Percentiles rank a stretch among this genome's conserved stretches.
Evolutionary conservation across 148 eudicot species (phyloP).

Genomic region (Spergularia marina): DNA sequence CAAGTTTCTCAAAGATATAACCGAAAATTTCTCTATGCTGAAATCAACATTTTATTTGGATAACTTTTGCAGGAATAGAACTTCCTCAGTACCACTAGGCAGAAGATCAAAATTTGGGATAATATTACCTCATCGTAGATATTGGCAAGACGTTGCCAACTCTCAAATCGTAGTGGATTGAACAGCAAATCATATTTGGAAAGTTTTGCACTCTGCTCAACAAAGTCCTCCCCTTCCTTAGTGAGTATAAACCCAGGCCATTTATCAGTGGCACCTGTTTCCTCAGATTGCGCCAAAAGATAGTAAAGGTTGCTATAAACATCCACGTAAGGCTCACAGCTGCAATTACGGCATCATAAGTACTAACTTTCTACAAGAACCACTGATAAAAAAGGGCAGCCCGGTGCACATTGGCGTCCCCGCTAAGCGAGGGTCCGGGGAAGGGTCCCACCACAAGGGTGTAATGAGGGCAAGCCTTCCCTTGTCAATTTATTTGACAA

Average conservation of each 20-base stretch:
- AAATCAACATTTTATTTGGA: background rate
- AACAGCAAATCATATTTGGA: constrained; percentile 88
- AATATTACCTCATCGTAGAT: constrained; percentile 82
- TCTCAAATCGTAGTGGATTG: constrained; percentile 86
- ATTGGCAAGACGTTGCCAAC: constrained; percentile 96
- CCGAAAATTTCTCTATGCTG: background rate
- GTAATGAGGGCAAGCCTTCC: too few relatives aligned
- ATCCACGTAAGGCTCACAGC: constrained; percentile 86
- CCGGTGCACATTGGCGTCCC: too few relatives aligned
- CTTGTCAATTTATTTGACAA: too few relatives aligned
- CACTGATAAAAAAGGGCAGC: background rate
- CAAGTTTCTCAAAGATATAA: background rate
- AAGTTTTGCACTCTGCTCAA: constrained; percentile 80
- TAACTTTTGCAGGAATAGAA: background rate
- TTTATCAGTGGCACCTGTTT: constrained; percentile 86
- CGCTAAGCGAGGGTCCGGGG: too few relatives aligned
- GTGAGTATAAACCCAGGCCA: constrained; percentile 98
- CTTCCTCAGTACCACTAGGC: background rate
- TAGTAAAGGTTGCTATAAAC: constrained; percentile 88
- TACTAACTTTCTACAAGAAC: constrained; percentile 8
- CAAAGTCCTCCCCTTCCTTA: constrained; percentile 96
- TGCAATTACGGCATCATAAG: constrained; percentile 36
- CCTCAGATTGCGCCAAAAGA: constrained; percentile 88
- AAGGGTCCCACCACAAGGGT: too few relatives aligned
- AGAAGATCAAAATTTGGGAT: constrained; percentile 13